phyloP scores from a whole-genome alignment of 768 basidiomycete species.

The Auriscalpium orientale region DNA sequence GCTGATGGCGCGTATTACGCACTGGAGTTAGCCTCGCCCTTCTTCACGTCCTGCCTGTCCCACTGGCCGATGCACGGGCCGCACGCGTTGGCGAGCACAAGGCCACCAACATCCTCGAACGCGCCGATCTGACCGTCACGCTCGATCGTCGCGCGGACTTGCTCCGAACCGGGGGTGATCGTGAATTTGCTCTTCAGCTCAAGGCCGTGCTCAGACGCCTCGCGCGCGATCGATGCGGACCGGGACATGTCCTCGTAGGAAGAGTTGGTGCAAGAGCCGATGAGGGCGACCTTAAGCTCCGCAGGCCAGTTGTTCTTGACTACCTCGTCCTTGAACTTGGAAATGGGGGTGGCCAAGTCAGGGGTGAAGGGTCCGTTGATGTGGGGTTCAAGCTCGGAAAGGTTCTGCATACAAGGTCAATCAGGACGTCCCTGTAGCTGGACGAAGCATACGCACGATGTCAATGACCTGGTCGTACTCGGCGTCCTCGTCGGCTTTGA shows the following conservation, averaged over 20 bases:
- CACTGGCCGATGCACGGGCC: conserved; percentile 99
- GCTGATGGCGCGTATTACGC: conserved; percentile 22
- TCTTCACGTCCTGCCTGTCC: conserved; percentile 95
- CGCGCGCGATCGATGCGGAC: conserved; percentile 86
- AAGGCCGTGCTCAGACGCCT: conserved; percentile 85
- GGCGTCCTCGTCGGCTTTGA: conserved; percentile 77
- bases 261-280: conserved; percentile 99
- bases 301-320: conserved; percentile 96
- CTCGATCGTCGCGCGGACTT: conserved; percentile 94
- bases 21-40: conserved; percentile 96
- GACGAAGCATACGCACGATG: conserved; percentile 48
- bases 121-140: conserved; percentile 89
- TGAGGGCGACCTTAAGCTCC: conserved; percentile 94
- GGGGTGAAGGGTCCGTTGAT: conserved; percentile 99
- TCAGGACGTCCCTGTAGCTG: no score
- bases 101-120: conserved; percentile 83
- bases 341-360: conserved; percentile 96
- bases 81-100: conserved; percentile 97
- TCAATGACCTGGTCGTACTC: conserved; percentile 94
- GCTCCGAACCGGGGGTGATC: conserved; percentile 97
- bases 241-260: conserved; percentile 99
- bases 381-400: conserved; percentile 96
- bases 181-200: conserved; percentile 91
- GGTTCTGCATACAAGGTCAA: conserved; percentile 45
- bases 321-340: conserved; percentile 85